These are phyloP conservation scores for Xylaria hypoxylon DNA, from an alignment of 2,329 filamentous ascomycete genomes.

Conservation along the genomic window DNA sequence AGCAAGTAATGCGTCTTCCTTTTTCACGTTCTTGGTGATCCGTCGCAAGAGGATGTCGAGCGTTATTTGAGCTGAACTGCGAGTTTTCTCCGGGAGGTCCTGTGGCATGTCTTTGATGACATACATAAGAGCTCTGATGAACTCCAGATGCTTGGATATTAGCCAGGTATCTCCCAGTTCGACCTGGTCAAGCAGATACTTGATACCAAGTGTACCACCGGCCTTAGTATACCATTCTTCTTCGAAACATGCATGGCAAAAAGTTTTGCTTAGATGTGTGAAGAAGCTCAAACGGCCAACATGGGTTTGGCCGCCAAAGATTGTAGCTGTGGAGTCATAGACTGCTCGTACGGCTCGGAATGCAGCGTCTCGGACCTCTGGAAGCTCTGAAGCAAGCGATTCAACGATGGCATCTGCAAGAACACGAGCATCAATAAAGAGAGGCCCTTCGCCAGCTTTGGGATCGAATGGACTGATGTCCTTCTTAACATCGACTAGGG, in stretches of 20 bases:
- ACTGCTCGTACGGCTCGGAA: conserved; percentile 82
- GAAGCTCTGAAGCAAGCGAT: conserved; percentile 86
- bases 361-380: conserved; percentile 83
- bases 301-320: conserved; percentile 80
- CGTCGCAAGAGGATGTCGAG: conserved; percentile 81
- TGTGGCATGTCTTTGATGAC: conserved; percentile 98
- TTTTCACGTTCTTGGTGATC: conserved; percentile 82
- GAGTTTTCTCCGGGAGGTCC: conserved; percentile 90
- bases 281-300: conserved; percentile 87
- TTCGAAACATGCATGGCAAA: conserved; percentile 95
- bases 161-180: conserved; percentile 89
- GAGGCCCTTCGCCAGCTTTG: conserved; percentile 83
- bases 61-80: conserved; percentile 83
- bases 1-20: conserved; percentile 74
- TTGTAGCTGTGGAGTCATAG: conserved; percentile 78
- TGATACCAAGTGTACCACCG: conserved; percentile 90
- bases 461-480: conserved; percentile 84
- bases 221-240: conserved; percentile 99
- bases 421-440: conserved; percentile 87
- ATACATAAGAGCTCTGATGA: conserved; percentile 91
- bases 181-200: conserved; percentile 85
- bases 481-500: conserved; percentile 84
- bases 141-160: conserved; percentile 83
- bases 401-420: conserved; percentile 92
- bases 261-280: conserved; percentile 80